Evolutionary conservation across 257 asterid genomes (phyloP).

Genomic region (Thymus mandschuricus): DNA sequence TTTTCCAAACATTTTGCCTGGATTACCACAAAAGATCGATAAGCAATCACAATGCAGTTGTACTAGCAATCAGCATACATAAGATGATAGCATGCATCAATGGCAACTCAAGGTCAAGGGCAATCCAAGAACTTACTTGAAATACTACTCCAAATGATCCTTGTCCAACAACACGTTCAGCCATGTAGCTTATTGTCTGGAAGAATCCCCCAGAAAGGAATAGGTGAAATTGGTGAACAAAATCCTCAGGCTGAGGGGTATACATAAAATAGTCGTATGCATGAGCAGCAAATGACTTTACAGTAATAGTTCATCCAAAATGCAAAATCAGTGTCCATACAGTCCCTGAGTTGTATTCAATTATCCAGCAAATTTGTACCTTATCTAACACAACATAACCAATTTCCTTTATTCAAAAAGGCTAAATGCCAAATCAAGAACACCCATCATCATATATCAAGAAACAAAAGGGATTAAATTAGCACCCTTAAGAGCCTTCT

Average conservation of each 20-base stretch:
- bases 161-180: conserved; percentile 89
- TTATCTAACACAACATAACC: conserved; percentile 8
- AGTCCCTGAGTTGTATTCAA: conserved; percentile 11
- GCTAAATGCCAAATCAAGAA: conserved; percentile 5
- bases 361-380: conserved; percentile 5
- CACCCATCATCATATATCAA: neutral
- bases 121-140: conserved; percentile 55
- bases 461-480: neutral
- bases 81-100: conserved; percentile 26
- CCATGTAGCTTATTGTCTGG: conserved; percentile 94
- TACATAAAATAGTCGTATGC: neutral
- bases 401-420: conserved; percentile 13
- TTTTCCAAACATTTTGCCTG: conserved; percentile 97
- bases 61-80: conserved; percentile 20
- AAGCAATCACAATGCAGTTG: conserved; percentile 22
- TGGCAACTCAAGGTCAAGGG: conserved; percentile 22
- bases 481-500: neutral
- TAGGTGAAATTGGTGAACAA: conserved; percentile 16
- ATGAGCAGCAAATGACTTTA: conserved; percentile 16
- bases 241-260: conserved; percentile 15
- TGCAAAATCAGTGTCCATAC: conserved; percentile 5
- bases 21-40: conserved; percentile 35
- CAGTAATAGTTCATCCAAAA: neutral
- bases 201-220: conserved; percentile 22
- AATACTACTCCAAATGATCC: conserved; percentile 96